phyloP scores from a whole-genome alignment of 75 land plant genomes.

The Pinus tabuliformis region DNA sequence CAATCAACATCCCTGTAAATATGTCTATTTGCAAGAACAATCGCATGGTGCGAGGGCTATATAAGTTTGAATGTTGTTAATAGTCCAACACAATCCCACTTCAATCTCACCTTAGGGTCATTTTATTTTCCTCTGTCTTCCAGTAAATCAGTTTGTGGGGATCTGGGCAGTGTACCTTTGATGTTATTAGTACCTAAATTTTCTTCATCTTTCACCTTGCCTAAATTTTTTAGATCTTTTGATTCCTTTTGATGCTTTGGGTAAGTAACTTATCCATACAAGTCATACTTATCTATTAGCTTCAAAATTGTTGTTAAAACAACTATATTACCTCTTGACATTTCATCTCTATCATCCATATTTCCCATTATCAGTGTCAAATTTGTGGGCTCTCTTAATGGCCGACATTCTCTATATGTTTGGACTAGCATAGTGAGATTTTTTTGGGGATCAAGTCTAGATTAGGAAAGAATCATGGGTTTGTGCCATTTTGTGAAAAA shows the following conservation, averaged over 20 bases:
- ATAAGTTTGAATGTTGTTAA: too few species aligned
- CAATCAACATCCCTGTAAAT: too few species aligned
- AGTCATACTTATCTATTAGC: slow-evolving; percentile 82
- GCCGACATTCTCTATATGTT: slow-evolving; percentile 84
- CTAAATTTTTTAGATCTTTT: slow-evolving; percentile 84
- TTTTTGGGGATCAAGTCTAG: slow-evolving; percentile 90
- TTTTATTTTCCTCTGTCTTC: too few species aligned
- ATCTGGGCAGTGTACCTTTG: too few species aligned
- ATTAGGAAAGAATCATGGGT: slow-evolving; percentile 83
- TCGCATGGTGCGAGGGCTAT: too few species aligned
- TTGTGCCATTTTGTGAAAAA: slow-evolving; percentile 85
- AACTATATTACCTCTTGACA: slow-evolving; percentile 66
- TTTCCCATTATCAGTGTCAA: slow-evolving; percentile 81
- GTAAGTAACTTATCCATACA: slow-evolving; percentile 80
- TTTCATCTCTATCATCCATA: slow-evolving; percentile 78
- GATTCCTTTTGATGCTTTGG: slow-evolving; percentile 87
- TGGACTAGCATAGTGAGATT: slow-evolving; percentile 79
- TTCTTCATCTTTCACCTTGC: too few species aligned
- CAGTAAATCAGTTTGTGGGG: too few species aligned
- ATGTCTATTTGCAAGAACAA: too few species aligned
- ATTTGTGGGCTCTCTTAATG: slow-evolving; percentile 75
- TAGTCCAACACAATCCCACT: too few species aligned
- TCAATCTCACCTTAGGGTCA: too few species aligned
- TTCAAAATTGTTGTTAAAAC: slow-evolving; percentile 74
- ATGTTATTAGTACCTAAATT: too few species aligned